Conservation (phyloP, 305 asterid genomes). For the Solanum hybrid region DNA sequence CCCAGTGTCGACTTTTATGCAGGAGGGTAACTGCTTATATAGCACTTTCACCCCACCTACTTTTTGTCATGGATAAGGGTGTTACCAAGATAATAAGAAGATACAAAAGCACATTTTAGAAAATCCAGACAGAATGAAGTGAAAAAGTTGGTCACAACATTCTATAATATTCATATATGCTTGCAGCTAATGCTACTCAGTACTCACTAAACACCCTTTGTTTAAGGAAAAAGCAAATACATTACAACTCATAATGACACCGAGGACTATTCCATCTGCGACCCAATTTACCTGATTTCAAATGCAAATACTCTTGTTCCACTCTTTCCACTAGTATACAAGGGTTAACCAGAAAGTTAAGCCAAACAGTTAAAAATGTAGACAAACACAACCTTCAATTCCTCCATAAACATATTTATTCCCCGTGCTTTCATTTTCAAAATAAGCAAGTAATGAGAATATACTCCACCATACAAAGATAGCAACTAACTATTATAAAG, state of each 20-base stretch:
- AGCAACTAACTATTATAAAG: not conserved
- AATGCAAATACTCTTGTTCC: not conserved
- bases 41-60: not conserved
- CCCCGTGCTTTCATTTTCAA: not conserved
- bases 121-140: not conserved
- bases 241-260: not conserved
- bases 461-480: not conserved
- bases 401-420: not conserved
- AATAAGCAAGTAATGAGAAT: not conserved
- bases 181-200: not conserved
- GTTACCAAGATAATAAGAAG: not conserved
- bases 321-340: not conserved
- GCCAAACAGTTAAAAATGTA: not conserved
- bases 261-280: not conserved
- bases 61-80: not conserved
- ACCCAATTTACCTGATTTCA: not conserved
- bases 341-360: not conserved
- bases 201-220: not conserved
- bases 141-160: not conserved
- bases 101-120: not conserved
- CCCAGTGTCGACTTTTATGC: not conserved
- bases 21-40: not conserved
- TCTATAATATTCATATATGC: not conserved
- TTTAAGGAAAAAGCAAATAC: not conserved
- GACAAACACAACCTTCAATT: not conserved